phyloP scores from a whole-genome alignment of 1,139 yeast genomes.

The Komagataea norvegica region DNA sequence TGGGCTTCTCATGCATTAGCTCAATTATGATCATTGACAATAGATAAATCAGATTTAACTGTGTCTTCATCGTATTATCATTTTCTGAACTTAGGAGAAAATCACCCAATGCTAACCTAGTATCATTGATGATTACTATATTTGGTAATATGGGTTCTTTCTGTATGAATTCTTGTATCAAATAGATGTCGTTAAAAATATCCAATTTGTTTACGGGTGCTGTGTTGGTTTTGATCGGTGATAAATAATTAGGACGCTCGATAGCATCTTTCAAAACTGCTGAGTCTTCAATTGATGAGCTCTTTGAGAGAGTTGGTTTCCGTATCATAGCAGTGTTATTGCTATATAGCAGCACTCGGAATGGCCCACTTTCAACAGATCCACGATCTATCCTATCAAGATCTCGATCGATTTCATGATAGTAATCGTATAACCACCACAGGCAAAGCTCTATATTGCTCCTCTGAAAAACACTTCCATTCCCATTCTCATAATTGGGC shows the following conservation, averaged over 20 bases:
- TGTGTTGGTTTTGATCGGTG: not conserved
- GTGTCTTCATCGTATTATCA: not conserved
- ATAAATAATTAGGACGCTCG: not conserved
- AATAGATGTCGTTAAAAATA: conserved; percentile 1
- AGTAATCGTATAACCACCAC: conserved; percentile 59
- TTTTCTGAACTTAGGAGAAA: conserved; percentile 1
- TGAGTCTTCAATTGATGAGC: not conserved
- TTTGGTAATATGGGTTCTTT: not conserved
- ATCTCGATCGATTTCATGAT: conserved; percentile 75
- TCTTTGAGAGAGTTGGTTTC: not conserved
- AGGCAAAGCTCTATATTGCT: conserved; percentile 67
- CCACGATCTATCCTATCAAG: conserved; percentile 42
- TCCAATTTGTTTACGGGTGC: conserved; percentile 3
- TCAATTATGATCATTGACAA: conserved; percentile 5
- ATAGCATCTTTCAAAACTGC: not conserved
- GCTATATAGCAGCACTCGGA: conserved; percentile 8
- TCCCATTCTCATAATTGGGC: conserved; percentile 22
- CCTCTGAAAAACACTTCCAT: conserved; percentile 37
- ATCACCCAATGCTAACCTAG: conserved; percentile 2
- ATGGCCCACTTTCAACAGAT: conserved; percentile 9
- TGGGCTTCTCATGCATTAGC: conserved; percentile 2
- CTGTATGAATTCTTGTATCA: conserved; percentile 1
- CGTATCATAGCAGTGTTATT: not conserved
- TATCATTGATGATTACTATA: conserved; percentile 2
- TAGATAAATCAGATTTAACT: conserved; percentile 1